Percentiles rank a stretch among this genome's conserved stretches.
phyloP scores from a whole-genome alignment of 805 yeast genomes.

The Candida multigemmis region DNA sequence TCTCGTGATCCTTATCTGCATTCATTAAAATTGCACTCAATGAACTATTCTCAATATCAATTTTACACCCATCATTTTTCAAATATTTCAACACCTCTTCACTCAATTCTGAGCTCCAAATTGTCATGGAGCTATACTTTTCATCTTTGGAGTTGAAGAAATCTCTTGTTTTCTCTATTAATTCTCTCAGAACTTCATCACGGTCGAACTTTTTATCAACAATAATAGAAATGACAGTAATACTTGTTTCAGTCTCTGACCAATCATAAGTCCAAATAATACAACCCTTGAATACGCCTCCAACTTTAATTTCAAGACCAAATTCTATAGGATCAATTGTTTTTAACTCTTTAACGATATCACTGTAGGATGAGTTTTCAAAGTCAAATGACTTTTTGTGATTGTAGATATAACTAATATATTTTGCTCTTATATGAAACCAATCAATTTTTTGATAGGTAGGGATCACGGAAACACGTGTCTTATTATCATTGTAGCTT shows the following conservation, averaged over 20 bases:
- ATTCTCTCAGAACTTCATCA: constrained; percentile 7
- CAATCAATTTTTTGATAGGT: constrained; percentile 23
- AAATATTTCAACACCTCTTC: constrained; percentile 7
- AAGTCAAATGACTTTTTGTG: constrained; percentile 10
- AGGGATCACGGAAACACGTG: constrained; percentile 21
- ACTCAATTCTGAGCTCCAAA: constrained; percentile 1
- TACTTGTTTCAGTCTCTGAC: constrained; percentile 10
- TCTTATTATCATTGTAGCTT: constrained; percentile 15
- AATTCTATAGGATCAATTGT: constrained; percentile 17
- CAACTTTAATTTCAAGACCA: constrained; percentile 17
- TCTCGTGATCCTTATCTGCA: constrained; percentile 14
- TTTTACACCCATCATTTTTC: constrained; percentile 7
- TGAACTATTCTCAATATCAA: constrained; percentile 23
- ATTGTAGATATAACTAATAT: constrained; percentile 12
- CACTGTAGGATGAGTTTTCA: constrained; percentile 8
- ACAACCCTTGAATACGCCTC: constrained; percentile 14
- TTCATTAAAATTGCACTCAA: constrained; percentile 24
- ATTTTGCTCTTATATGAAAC: constrained; percentile 34
- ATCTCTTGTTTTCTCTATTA: constrained; percentile 4
- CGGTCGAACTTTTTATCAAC: constrained; percentile 11
- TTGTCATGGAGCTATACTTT: not conserved
- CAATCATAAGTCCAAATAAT: constrained; percentile 34
- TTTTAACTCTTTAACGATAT: constrained; percentile 12
- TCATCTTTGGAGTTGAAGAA: not conserved
- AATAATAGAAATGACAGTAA: constrained; percentile 18